Base-by-base conservation (phyloP, 176 grass and related monocot genomes). In the Dendrocalamus sinicus region DNA sequence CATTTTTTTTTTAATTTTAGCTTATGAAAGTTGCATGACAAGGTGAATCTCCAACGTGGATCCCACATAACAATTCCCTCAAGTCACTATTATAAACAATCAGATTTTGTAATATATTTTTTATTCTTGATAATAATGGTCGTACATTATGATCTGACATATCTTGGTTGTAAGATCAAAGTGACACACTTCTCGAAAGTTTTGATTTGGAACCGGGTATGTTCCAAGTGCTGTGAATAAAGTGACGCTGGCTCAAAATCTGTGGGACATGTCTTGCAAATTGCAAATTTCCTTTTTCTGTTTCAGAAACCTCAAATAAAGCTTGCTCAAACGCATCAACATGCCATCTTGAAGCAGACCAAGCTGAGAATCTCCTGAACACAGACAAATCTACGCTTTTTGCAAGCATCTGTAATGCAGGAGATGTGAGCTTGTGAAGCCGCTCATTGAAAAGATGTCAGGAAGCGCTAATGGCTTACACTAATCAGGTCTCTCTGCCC, bases 291-390 rank as follows among this genome's bases (percentile, higher is more conserved):
- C 26, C 41, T 5, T n/a, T 63, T 37, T 61, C 30, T 68, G 70
- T 85, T 69, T 48, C 70, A 52, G 46, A 77, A 62, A 67, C 79
- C 45, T 83, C 10, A 32, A 69, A 88, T 82, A 52, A 88, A 72
- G 60, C 61, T 61, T 82, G 28, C 67, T 8, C 5, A 72, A 9
- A 24, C 12, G 13, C 84, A 14, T 72, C 26, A 46, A 70, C 60
- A 69, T 80, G 82, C 77, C 77, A 71, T 89, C 41, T 76, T 81
- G 63, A 86, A 90, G 78, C 83, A 60, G 77, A 62, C 62, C 32
- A 70, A 69, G 51, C 22, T 61, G 70, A 39, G 61, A 81, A 89
- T 89, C 76, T 62, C 70, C 51, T 85, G 70, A 70, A 76, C 70
- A 43, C 40, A 9, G 43, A 32, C 76, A 75, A 60, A 48, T 67